Evolutionary conservation across 225 moss, liverwort and hornwort genomes (phyloP).

Genomic region (Straminergon stramineum): DNA sequence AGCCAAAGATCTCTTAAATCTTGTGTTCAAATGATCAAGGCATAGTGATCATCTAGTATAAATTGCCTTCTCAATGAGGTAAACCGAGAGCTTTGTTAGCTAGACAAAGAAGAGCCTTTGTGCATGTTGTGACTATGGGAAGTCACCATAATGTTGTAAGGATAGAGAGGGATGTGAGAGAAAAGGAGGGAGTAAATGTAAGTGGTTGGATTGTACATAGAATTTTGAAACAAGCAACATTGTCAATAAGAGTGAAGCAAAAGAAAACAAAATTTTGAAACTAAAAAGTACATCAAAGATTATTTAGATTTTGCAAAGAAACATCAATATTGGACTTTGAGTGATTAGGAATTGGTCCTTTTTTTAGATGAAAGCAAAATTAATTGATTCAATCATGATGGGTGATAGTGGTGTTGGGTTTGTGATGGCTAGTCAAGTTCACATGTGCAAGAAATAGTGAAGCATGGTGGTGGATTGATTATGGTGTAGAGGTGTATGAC

Average conservation of each 20-base stretch:
- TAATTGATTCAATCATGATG: neutral
- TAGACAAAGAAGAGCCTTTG: no score
- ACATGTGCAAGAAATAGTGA: no score
- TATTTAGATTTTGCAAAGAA: neutral
- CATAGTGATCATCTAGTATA: neutral
- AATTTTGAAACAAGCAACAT: neutral
- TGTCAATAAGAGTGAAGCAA: neutral
- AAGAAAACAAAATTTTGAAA: neutral
- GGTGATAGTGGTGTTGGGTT: accelerated
- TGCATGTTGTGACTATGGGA: no score
- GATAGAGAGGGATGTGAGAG: neutral
- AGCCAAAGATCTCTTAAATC: neutral
- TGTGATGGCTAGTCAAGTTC: neutral
- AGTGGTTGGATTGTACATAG: accelerated
- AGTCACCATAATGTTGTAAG: neutral
- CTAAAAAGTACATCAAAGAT: neutral
- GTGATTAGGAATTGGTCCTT: accelerated
- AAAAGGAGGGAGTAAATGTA: neutral
- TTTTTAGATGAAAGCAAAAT: no score
- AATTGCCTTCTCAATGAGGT: neutral
- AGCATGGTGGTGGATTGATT: accelerated
- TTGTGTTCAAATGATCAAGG: neutral
- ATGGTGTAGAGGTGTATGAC: no score
- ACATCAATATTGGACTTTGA: accelerated
- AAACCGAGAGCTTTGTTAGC: neutral